Evolutionary conservation across 805 yeast genomes (phyloP).

Genomic region (Brettanomyces bruxellensis): DNA sequence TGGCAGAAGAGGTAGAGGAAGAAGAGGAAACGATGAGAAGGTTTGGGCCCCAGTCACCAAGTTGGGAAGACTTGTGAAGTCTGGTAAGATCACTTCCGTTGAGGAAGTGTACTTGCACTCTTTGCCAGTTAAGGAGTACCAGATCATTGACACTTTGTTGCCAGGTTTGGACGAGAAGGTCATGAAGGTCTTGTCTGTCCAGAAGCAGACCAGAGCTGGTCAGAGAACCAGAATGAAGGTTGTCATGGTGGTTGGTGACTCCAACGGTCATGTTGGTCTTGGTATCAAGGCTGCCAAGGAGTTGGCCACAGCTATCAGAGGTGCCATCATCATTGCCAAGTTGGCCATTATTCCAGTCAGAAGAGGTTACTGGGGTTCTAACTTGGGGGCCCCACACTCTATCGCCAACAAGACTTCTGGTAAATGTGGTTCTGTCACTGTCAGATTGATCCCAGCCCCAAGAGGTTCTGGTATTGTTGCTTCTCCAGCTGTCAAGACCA

Average conservation of each 20-base stretch:
- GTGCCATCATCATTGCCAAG: slow-evolving; percentile 99
- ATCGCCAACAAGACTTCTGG: slow-evolving; percentile 97
- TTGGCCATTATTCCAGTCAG: slow-evolving; percentile 98
- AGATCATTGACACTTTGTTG: slow-evolving; percentile 92
- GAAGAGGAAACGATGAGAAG: slow-evolving; percentile 88
- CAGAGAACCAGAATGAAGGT: slow-evolving; percentile 99
- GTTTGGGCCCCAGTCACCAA: slow-evolving; percentile 99
- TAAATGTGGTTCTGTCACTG: slow-evolving; percentile 99
- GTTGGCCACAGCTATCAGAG: slow-evolving; percentile 99
- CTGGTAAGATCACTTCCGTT: slow-evolving; percentile 91
- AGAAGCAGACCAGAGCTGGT: slow-evolving; percentile 99
- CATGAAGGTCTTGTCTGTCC: slow-evolving; percentile 99
- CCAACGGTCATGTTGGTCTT: slow-evolving; percentile 99
- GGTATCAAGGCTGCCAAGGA: slow-evolving; percentile 99
- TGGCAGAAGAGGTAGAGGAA: slow-evolving; percentile 55
- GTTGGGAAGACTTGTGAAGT: slow-evolving; percentile 99
- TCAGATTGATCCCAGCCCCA: slow-evolving; percentile 99
- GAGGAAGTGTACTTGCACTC: slow-evolving; percentile 99
- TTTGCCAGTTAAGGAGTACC: slow-evolving; percentile 98
- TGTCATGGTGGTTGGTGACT: slow-evolving; percentile 98
- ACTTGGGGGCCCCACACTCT: slow-evolving; percentile 99
- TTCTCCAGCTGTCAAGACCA: slow-evolving; percentile 98
- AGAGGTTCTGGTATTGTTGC: slow-evolving; percentile 99
- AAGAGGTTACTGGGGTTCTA: slow-evolving; percentile 99
- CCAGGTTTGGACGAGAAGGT: slow-evolving; percentile 97